Conservation (phyloP, 106 monocot species). For the Dendrobium chrysotoxum region DNA sequence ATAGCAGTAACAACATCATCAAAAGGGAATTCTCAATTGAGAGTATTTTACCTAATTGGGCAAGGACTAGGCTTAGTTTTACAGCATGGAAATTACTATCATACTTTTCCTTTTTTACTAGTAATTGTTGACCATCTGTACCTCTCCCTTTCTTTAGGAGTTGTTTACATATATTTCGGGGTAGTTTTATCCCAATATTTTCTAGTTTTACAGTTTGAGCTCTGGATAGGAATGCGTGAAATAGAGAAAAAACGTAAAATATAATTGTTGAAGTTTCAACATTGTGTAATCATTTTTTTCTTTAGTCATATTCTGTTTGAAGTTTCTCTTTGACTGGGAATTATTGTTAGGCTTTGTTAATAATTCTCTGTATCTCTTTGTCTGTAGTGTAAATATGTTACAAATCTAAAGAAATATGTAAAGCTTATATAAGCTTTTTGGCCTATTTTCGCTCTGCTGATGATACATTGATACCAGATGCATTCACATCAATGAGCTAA, state of each 20-base stretch:
- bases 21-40: neutral
- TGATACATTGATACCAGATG: too few relatives aligned
- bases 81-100: neutral
- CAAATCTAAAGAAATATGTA: neutral
- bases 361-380: too few relatives aligned
- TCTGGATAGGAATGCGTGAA: neutral
- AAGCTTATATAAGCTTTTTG: neutral
- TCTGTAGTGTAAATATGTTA: too few relatives aligned
- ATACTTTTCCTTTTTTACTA: neutral
- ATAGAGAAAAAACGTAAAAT: neutral
- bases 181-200: neutral
- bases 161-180: too few relatives aligned
- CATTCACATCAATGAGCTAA: too few relatives aligned
- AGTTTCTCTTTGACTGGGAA: too few relatives aligned
- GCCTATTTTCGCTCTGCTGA: neutral
- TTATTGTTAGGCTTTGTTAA: too few relatives aligned
- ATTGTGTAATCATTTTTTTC: too few relatives aligned
- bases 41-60: neutral
- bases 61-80: neutral
- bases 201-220: neutral
- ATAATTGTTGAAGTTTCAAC: neutral
- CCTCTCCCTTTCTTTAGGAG: neutral
- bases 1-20: neutral
- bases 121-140: conserved; percentile 1
- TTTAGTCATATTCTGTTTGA: too few relatives aligned